A percentile compares a stretch with the other conserved stretches of the same genome.
Evolutionary conservation across 164 flowering plant genomes (phyloP).

Genomic region (Tetracentron sinense): DNA sequence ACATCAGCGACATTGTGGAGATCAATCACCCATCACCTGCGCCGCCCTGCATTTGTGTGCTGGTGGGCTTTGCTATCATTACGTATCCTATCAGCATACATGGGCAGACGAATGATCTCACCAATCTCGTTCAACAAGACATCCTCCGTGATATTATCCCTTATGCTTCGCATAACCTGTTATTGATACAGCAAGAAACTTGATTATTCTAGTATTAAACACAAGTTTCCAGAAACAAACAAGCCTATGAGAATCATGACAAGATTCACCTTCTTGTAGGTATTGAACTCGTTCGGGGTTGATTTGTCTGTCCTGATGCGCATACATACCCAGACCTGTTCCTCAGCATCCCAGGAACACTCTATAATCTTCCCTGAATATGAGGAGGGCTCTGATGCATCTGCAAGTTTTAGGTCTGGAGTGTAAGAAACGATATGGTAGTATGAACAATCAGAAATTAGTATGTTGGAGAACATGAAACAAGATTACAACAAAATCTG

Average conservation of each 20-base stretch:
- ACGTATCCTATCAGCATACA: slow-evolving; percentile 90
- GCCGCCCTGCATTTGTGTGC: slow-evolving; percentile 20
- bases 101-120: slow-evolving; percentile 80
- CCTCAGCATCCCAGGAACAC: slow-evolving; percentile 69
- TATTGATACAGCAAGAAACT: slow-evolving; percentile 1
- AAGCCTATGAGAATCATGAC: neutral
- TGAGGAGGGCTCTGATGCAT: slow-evolving; percentile 44
- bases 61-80: slow-evolving; percentile 58
- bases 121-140: slow-evolving; percentile 65
- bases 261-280: slow-evolving; percentile 67
- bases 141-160: slow-evolving; percentile 88
- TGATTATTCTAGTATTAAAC: neutral
- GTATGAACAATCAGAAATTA: no score
- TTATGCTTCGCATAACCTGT: slow-evolving; percentile 91
- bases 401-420: slow-evolving; percentile 31
- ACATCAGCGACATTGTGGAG: no score
- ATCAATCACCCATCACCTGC: slow-evolving; percentile 21
- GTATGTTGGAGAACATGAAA: no score
- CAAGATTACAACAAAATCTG: no score
- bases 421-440: neutral
- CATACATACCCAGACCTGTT: slow-evolving; percentile 68
- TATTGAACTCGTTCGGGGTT: slow-evolving; percentile 80
- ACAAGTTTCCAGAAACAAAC: neutral
- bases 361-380: slow-evolving; percentile 84
- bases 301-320: slow-evolving; percentile 72